Evolutionary conservation across 2,329 filamentous ascomycete genomes (phyloP).

Genomic region (Juglanconis oblonga): DNA sequence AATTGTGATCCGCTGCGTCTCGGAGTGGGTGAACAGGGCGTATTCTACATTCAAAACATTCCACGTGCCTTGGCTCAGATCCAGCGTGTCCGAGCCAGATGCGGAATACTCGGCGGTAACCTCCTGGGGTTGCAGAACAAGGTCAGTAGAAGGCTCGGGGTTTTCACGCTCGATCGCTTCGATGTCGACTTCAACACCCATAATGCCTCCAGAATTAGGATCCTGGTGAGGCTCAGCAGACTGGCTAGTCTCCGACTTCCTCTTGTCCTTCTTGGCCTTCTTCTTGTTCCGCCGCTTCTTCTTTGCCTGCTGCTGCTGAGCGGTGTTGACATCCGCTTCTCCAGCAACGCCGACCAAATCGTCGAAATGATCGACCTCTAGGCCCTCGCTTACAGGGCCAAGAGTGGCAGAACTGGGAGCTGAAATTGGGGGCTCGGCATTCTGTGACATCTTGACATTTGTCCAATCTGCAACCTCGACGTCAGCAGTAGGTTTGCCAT

Average conservation of each 20-base stretch:
- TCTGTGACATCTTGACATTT: neutral
- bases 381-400: neutral
- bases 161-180: neutral
- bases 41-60: neutral
- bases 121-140: neutral
- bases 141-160: neutral
- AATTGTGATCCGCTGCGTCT: neutral
- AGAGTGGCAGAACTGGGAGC: neutral
- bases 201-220: neutral
- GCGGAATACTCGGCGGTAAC: neutral
- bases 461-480: neutral
- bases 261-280: neutral
- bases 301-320: neutral
- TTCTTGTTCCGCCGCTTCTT: slow-evolving; percentile 1
- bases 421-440: neutral
- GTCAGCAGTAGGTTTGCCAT: neutral
- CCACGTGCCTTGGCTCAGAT: neutral
- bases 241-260: neutral
- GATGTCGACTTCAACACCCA: neutral
- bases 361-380: neutral
- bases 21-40: neutral
- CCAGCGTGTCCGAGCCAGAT: neutral
- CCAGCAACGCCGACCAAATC: too few relatives aligned
- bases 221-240: neutral
- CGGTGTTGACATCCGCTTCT: neutral